A percentile compares a stretch with the other conserved stretches of the same genome.
These are phyloP conservation scores for Candida morakotiae DNA, from an alignment of 805 yeast genomes.

Conservation along the genomic window DNA sequence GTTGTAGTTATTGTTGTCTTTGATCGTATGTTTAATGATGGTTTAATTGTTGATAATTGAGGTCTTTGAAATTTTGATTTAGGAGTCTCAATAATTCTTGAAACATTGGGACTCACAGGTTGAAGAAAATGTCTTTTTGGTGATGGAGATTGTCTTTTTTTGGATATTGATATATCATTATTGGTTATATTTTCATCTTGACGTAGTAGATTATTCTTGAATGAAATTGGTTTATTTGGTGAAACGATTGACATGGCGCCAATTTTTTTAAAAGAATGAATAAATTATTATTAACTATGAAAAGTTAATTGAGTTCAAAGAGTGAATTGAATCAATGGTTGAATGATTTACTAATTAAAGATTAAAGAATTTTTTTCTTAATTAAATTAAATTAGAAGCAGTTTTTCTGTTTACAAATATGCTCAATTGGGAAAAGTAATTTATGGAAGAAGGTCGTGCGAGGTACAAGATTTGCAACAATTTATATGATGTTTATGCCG, in stretches of 20 bases:
- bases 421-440: too few species aligned
- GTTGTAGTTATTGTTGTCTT: conserved; percentile 14
- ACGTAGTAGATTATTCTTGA: conserved; percentile 2
- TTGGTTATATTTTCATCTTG: conserved; percentile 1
- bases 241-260: conserved; percentile 5
- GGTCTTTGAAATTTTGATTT: conserved; percentile 10
- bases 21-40: conserved; percentile 22
- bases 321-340: too few species aligned
- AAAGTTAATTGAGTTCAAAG: too few species aligned
- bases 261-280: neutral
- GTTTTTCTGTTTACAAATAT: too few species aligned
- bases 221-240: conserved; percentile 1
- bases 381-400: too few species aligned
- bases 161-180: neutral
- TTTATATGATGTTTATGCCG: too few species aligned
- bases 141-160: conserved; percentile 9
- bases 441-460: too few species aligned
- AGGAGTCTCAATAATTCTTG: conserved; percentile 8
- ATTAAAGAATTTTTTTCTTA: too few species aligned
- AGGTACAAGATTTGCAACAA: too few species aligned
- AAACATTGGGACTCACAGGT: conserved; percentile 35
- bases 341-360: too few species aligned
- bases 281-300: too few species aligned
- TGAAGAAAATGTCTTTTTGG: conserved; percentile 25
- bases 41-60: conserved; percentile 15